A percentile compares a stretch with the other conserved stretches of the same genome.
phyloP scores from a whole-genome alignment of 129 eudicot species.

The Centella asiatica region DNA sequence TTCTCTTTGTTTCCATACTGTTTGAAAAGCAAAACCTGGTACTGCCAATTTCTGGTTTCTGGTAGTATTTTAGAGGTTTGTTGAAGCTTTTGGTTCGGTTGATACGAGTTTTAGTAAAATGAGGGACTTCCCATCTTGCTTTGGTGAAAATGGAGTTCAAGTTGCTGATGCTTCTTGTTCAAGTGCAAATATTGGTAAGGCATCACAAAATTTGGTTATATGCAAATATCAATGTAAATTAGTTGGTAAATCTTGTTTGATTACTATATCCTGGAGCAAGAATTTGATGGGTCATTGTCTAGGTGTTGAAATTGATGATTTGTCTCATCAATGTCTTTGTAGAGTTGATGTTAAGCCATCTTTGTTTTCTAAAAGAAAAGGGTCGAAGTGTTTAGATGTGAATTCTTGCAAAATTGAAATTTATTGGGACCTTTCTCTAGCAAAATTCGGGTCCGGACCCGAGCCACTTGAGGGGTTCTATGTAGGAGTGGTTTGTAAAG shows the following conservation, averaged over 20 bases:
- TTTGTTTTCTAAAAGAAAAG: slow-evolving; percentile 59
- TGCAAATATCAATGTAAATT: slow-evolving; percentile 57
- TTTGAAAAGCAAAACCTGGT: neutral
- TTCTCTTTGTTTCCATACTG: neutral
- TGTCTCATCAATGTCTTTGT: slow-evolving; percentile 41
- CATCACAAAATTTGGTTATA: slow-evolving; percentile 58
- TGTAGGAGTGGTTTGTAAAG: slow-evolving; percentile 48
- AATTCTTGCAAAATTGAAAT: slow-evolving; percentile 50
- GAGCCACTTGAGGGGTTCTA: slow-evolving; percentile 72
- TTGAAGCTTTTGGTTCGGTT: neutral
- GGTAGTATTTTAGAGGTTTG: neutral
- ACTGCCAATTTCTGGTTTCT: neutral
- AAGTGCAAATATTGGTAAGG: slow-evolving; percentile 31
- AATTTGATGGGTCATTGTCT: slow-evolving; percentile 77
- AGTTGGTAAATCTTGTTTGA: slow-evolving; percentile 59
- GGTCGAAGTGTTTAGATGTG: slow-evolving; percentile 41
- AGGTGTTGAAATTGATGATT: slow-evolving; percentile 56
- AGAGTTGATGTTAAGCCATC: slow-evolving; percentile 70
- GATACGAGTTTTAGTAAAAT: slow-evolving; percentile 14
- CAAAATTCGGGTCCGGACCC: slow-evolving; percentile 71
- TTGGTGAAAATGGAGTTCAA: slow-evolving; percentile 78
- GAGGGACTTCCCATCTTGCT: slow-evolving; percentile 87
- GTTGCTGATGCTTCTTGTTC: slow-evolving; percentile 82
- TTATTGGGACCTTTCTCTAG: slow-evolving; percentile 63
- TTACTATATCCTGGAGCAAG: slow-evolving; percentile 64